Evolutionary conservation across 2,329 filamentous ascomycete genomes (phyloP), one percentile per base, ranked within the genome.

Genomic region (Calycina marina): DNA sequence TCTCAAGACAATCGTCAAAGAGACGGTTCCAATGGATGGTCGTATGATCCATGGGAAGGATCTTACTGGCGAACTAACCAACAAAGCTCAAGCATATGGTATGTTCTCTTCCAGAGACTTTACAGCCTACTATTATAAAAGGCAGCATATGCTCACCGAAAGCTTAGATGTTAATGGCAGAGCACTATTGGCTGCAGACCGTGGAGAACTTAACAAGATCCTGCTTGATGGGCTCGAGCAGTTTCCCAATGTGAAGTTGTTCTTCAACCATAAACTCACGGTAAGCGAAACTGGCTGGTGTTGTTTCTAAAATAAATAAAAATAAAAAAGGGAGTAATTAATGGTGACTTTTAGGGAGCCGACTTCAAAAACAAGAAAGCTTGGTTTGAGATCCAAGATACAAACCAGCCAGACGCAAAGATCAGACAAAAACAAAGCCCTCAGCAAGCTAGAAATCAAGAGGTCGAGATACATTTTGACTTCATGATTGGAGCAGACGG

Each of bases 401-500:
- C 50, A 32, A 30, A 31, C 36, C 43, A 37, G 5, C 28, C 26
- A 38, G 36, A 47, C 10, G 41, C 39, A 4, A 36, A 34, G 2
- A 34, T 36, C 4, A 22, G 20, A n/a, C n/a, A n/a, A n/a, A n/a
- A n/a, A n/a, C n/a, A n/a, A n/a, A n/a, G n/a, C n/a, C n/a, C n/a
- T n/a, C 8, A 22, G n/a, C 8, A 22, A 9, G 32, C 37, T 6
- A 34, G 46, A 40, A 46, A 41, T 35, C 47, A 60, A 6, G 86
- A 94, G 55, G 72, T 93, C 34, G 79, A 92, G 50, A 69, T 93
- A 14, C 56, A 63, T n/a, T 96, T 94, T 45, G 86, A 96, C 56
- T 72, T 93, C 43, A 74, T 98, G 60, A 81, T 98, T 36, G 90
- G 90, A 6, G 86, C 88, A 18, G 90, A 98, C 49, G 90, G 90